Conservation (phyloP, 129 eudicot genomes). For the Helianthus tuberosus region DNA sequence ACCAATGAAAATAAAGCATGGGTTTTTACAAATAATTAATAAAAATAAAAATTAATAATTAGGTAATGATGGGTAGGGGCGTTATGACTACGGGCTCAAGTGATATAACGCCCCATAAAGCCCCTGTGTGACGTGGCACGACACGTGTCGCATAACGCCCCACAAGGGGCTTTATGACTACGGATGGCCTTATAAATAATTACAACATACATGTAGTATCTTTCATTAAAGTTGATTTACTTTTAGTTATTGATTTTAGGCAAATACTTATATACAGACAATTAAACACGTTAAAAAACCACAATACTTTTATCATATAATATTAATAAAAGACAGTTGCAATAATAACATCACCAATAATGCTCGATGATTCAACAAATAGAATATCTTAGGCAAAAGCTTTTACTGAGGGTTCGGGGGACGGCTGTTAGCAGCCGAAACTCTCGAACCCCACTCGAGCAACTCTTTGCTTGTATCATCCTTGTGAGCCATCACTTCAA, state of each 20-base stretch:
- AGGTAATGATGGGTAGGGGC: too few species aligned
- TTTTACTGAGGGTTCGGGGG: constrained; percentile 43
- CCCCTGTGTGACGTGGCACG: too few species aligned
- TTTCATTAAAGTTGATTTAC: background rate
- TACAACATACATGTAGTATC: background rate
- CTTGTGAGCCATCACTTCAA: constrained; percentile 68
- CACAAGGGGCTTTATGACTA: too few species aligned
- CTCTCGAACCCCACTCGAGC: constrained; percentile 81
- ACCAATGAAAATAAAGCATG: too few species aligned
- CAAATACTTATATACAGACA: background rate
- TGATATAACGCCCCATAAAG: too few species aligned
- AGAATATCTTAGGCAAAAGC: constrained; percentile 6
- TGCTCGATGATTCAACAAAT: background rate
- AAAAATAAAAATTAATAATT: too few species aligned
- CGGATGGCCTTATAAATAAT: too few species aligned
- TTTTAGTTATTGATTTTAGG: background rate
- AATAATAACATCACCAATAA: background rate
- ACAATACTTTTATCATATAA: background rate
- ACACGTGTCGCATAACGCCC: too few species aligned
- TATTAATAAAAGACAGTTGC: background rate
- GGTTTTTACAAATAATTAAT: too few species aligned
- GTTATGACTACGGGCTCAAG: too few species aligned
- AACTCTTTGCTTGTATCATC: constrained; percentile 83
- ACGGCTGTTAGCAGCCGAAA: constrained; percentile 74
- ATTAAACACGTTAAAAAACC: background rate